Evolutionary conservation across 768 basidiomycete species (phyloP).

Genomic region (Sutorius australiensis): DNA sequence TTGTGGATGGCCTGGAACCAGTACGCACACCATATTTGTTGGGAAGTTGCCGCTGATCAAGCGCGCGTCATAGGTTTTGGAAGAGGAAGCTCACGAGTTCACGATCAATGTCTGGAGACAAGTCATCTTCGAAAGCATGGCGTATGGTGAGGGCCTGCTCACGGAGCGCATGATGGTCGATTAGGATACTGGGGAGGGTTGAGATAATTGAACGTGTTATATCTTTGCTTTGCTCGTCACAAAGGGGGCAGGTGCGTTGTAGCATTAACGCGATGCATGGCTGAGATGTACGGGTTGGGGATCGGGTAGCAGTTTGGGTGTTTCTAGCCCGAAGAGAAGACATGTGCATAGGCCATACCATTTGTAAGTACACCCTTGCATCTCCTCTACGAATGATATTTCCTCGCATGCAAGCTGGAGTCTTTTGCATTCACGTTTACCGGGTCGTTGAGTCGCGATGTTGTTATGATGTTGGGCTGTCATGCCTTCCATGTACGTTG

Average conservation of each 20-base stretch:
- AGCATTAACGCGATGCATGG: slow-evolving; percentile 39
- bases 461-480: slow-evolving; percentile 26
- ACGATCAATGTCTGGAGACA: slow-evolving; percentile 83
- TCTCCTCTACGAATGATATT: slow-evolving; percentile 41
- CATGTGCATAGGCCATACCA: slow-evolving; percentile 23
- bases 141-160: slow-evolving; percentile 83
- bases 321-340: slow-evolving; percentile 17
- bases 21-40: slow-evolving; percentile 48
- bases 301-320: slow-evolving; percentile 18
- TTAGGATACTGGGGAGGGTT: slow-evolving; percentile 28
- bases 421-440: neutral
- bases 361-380: slow-evolving; percentile 58
- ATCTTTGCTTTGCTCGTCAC: slow-evolving; percentile 25
- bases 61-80: slow-evolving; percentile 61
- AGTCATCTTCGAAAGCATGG: slow-evolving; percentile 93
- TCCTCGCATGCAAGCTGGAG: slow-evolving; percentile 20
- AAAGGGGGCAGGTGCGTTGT: slow-evolving; percentile 60
- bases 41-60: slow-evolving; percentile 2
- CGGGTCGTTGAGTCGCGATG: neutral
- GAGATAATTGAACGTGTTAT: slow-evolving; percentile 14
- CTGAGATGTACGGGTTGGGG: slow-evolving; percentile 42
- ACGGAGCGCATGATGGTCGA: slow-evolving; percentile 85
- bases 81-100: slow-evolving; percentile 85
- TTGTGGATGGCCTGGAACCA: slow-evolving; percentile 87
- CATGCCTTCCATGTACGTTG: slow-evolving; percentile 12